These are phyloP conservation scores for Setomelanomma holmii DNA, from an alignment of 2,329 filamentous ascomycete genomes.

Conservation along the genomic window DNA sequence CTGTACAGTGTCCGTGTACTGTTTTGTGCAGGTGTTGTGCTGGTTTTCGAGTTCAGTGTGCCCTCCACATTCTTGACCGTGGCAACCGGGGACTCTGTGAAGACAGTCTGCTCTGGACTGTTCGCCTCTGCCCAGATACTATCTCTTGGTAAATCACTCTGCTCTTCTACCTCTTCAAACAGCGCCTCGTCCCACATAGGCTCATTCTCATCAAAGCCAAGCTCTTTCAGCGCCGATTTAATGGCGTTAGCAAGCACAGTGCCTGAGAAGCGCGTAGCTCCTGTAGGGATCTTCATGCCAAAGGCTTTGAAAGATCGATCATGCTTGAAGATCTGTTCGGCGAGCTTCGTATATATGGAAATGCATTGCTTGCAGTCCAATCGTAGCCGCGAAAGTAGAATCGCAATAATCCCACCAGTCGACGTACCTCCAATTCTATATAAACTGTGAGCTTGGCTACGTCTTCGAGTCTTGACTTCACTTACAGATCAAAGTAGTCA, in stretches of 20 bases:
- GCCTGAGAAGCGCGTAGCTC: conserved; percentile 47
- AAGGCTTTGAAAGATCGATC: conserved; percentile 45
- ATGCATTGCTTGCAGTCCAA: conserved; percentile 49
- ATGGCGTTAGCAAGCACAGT: conserved; percentile 46
- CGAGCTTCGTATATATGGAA: conserved; percentile 45
- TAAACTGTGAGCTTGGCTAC: background rate
- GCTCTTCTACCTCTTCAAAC: conserved; percentile 46
- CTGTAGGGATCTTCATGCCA: conserved; percentile 46
- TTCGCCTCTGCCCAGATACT: conserved; percentile 46
- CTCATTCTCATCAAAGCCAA: conserved; percentile 45
- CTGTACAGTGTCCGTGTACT: conserved; percentile 7
- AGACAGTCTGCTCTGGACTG: conserved; percentile 15
- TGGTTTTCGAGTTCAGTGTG: background rate
- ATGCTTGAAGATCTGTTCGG: conserved; percentile 49
- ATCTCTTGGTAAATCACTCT: conserved; percentile 28
- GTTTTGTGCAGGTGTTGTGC: background rate
- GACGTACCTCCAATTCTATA: conserved; percentile 47
- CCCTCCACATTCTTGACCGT: conserved; percentile 26
- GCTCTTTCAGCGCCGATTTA: conserved; percentile 40
- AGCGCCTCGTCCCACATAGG: conserved; percentile 51
- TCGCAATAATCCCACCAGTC: conserved; percentile 51
- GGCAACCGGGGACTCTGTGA: conserved; percentile 38
- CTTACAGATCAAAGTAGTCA: conserved; percentile 50
- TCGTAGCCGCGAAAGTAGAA: conserved; percentile 48
- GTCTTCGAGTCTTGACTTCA: background rate